A percentile compares a stretch with the other conserved stretches of the same genome.
phyloP scores from a whole-genome alignment of 768 basidiomycete genomes.

The Naganishia vaughanmartiniae region DNA sequence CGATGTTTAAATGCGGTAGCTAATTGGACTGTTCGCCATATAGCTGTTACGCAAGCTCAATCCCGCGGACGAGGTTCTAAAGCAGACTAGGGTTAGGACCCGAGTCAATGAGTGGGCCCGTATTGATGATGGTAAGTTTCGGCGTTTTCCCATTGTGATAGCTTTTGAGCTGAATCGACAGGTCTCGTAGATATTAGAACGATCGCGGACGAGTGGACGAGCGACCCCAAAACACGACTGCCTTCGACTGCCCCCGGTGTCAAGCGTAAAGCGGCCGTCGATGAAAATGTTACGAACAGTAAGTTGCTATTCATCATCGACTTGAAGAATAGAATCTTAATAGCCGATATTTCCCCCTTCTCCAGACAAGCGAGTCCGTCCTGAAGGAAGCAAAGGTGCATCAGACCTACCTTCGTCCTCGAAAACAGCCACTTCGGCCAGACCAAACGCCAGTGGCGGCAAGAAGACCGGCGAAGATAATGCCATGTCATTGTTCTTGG shows the following conservation, averaged over 20 bases:
- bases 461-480: not conserved
- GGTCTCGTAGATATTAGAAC: not conserved
- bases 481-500: not conserved
- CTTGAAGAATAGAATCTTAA: not conserved
- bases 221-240: not conserved
- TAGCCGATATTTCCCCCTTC: not conserved
- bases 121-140: slow-evolving; percentile 1
- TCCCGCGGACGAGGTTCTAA: not conserved
- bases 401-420: not conserved
- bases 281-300: not conserved
- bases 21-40: not conserved
- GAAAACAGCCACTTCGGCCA: not conserved
- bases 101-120: not conserved
- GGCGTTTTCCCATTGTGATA: not conserved
- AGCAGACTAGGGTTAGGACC: not conserved
- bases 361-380: not conserved
- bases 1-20: not conserved
- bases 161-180: not conserved
- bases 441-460: not conserved
- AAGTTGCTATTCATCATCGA: not conserved
- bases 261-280: not conserved
- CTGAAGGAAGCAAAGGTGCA: not conserved
- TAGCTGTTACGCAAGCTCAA: slow-evolving; percentile 15
- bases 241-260: not conserved
- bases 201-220: not conserved